Conservation (phyloP, 345 rosid species). For the Eucalyptus globulus region DNA sequence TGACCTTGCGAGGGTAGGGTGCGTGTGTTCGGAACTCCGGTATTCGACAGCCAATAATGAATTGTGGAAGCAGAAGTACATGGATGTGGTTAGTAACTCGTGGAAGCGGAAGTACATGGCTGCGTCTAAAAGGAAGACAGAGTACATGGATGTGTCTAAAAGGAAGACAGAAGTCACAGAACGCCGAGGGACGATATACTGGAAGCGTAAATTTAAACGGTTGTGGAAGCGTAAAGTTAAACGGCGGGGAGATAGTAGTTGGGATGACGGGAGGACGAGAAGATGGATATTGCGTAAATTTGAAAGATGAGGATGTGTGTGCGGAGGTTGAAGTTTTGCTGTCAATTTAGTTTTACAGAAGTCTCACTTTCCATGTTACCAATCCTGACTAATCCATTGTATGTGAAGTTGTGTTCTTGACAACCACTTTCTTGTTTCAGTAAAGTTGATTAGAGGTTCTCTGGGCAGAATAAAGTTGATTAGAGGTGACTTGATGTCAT, state of each 20-base stretch:
- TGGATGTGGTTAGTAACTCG: not conserved
- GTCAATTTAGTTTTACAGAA: not conserved
- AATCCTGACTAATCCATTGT: not conserved
- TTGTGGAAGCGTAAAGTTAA: no score
- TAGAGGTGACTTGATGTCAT: not conserved
- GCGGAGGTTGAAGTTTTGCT: not conserved
- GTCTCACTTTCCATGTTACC: not conserved
- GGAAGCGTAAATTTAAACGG: no score
- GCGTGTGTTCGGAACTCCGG: slow-evolving; percentile 33
- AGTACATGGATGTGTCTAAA: no score
- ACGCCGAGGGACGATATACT: no score
- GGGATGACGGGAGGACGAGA: accelerated
- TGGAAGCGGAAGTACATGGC: no score
- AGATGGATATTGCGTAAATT: accelerated
- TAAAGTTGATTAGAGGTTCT: not conserved
- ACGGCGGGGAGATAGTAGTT: no score
- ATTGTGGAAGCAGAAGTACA: slow-evolving; percentile 44
- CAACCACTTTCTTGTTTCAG: not conserved
- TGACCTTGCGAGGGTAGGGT: slow-evolving; percentile 37
- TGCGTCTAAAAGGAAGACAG: no score
- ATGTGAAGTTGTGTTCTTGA: not conserved
- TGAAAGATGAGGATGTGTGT: no score
- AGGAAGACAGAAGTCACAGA: no score
- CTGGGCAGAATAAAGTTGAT: not conserved
- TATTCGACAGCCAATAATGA: slow-evolving; percentile 30